Base-by-base conservation (phyloP, 257 asterid species). In the Anisodus acutangulus region DNA sequence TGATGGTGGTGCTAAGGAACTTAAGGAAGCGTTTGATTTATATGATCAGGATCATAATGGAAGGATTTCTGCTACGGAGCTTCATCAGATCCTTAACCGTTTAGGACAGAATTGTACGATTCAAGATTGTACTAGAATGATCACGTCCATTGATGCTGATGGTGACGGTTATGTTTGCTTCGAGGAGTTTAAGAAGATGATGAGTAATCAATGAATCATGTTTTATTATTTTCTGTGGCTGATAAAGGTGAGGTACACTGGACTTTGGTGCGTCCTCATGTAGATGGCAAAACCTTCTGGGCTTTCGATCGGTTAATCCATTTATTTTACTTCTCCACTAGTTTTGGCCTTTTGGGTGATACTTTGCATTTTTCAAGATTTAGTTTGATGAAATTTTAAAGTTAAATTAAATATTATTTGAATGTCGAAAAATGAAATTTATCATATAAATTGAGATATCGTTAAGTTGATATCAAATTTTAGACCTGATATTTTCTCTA, bases 11-110 rank as follows among this genome's bases (percentile, higher is more conserved):
- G 88, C 84, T 84, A 91, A 91, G 89, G 97, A 95, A 85, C 90
- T 95, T 49, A 85, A 41, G 39, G 98, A 95, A 81, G 99, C 99
- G 13, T 95, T 95, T 87, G 90, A 93, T 55, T 84, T 91, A 83
- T 95, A 95, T 90, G 99, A 95, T 82, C 92, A 89, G 92, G 95
- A 95, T 68, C 89, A 86, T 83, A 89, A 95, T 88, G 99, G 98
- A 41, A 83, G 85, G 89, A 95, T 94, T 88, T 93, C 98, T 5
- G 92, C 86, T 3, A 76, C 81, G n/a, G 99, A 95, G 89, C 93
- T 94, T 80, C 98, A 94, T 87, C 85, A 82, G 89, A 90, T 94
- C 86, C 90, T 95, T 63, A 90, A 92, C 60, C 96, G 93, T 67
- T 91, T 94, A 64, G 99, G 98, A 5, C 94, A 94, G 88, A 76